phyloP scores from a whole-genome alignment of 2,329 filamentous ascomycete species.

The Elsinoe ampelina region DNA sequence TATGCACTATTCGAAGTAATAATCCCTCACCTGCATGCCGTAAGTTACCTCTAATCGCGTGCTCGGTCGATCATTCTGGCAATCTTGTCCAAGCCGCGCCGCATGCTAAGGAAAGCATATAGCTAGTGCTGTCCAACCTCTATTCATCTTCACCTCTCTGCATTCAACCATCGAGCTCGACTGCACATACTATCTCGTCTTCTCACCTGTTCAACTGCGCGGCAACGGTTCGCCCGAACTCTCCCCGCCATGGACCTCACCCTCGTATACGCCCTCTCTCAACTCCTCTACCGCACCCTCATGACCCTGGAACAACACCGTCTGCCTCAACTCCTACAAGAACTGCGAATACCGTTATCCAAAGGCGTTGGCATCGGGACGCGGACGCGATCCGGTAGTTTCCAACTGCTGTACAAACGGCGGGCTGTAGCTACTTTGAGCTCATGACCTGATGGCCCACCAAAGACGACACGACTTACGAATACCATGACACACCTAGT shows the following conservation, averaged over 20 bases:
- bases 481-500: not conserved
- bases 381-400: not conserved
- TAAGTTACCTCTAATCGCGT: not conserved
- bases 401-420: conserved; percentile 5
- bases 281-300: conserved; percentile 11
- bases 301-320: conserved; percentile 7
- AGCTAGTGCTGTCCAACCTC: not conserved
- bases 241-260: not conserved
- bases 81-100: not conserved
- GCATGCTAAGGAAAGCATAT: not conserved
- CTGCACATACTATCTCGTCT: too few species aligned
- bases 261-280: conserved; percentile 5
- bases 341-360: not conserved
- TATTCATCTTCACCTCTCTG: not conserved
- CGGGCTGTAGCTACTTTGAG: not conserved
- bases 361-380: conserved; percentile 7
- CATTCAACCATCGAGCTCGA: not conserved
- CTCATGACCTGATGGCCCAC: not conserved
- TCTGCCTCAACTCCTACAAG: not conserved
- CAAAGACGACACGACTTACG: not conserved
- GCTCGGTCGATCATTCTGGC: not conserved
- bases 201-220: not conserved
- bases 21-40: not conserved
- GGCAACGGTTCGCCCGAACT: not conserved
- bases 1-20: not conserved